Base-by-base conservation (phyloP, 306 rosid species). In the Rosa chinensis region DNA sequence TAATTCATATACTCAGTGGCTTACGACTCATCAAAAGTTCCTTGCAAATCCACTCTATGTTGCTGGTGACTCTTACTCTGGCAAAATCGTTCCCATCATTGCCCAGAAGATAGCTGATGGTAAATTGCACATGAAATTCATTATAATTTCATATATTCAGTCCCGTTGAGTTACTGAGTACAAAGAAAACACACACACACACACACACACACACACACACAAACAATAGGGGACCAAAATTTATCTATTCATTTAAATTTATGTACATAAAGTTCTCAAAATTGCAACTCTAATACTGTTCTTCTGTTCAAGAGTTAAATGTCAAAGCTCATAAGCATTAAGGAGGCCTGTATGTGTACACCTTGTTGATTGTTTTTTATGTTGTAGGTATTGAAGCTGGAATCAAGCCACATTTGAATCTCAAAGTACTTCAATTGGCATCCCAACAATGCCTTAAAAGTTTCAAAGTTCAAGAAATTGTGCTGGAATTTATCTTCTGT, bases 41-140 rank as follows among this genome's bases (percentile, higher is more conserved):
- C 80, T 77, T 63, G 56, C 37, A 35, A 77, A 77, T 77, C 50
- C 72, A 6, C 62, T 77, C 45, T 77, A 77, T 32, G 42, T 77
- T 48, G 70, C 50, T 6, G 80, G 80, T 3, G 80, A 77, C n/a
- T 77, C 80, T 6, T 77, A 45, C 47, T 17, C 80, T 2, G 80
- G 73, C 32, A 66, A 63, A 14, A 48, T 64, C 7, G 80, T 49
- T 35, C 80, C 73, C 8, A n/a, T 77, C 49, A 47, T 77, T 66
- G 73, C 53, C 53, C 48, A 49, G 23, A 10, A 48, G 21, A 64
- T 77, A 48, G 20, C 49, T 17, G 14, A 66, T 11, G 80, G 80
- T 76, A 76, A 28, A 14, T 8, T 37, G 2, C 47, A 72, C 11
- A 28, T 18, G 16, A 39, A 40, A 23, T 40, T 39, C 8, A 40